Evolutionary conservation across 768 basidiomycete species (phyloP).

Genomic region (Amyloporia xantha): DNA sequence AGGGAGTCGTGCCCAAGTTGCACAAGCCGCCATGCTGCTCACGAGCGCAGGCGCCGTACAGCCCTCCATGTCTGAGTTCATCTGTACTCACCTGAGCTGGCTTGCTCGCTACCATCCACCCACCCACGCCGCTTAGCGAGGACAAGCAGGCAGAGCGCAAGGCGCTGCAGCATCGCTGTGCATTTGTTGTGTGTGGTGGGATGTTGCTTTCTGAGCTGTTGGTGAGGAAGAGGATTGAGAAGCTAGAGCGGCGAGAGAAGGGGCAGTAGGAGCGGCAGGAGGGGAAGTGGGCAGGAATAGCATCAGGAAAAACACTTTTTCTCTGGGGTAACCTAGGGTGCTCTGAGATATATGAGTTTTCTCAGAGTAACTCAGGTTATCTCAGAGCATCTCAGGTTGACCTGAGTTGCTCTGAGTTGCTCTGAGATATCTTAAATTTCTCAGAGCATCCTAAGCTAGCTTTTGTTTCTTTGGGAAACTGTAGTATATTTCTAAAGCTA

Average conservation of each 20-base stretch:
- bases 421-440: too few species aligned
- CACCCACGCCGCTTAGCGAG: conserved; percentile 34
- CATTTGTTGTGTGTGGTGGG: conserved; percentile 74
- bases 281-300: too few species aligned
- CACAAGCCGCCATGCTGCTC: conserved; percentile 29
- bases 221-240: conserved; percentile 84
- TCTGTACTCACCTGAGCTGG: conserved; percentile 70
- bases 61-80: conserved; percentile 62
- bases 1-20: too few species aligned
- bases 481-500: too few species aligned
- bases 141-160: conserved; percentile 71
- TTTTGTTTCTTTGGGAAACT: too few species aligned
- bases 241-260: conserved; percentile 55
- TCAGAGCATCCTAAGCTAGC: too few species aligned
- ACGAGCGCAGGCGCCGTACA: conserved; percentile 46
- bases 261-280: conserved; percentile 64
- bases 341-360: too few species aligned
- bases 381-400: too few species aligned
- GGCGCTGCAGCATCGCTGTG: conserved; percentile 67
- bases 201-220: conserved; percentile 81
- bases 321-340: too few species aligned
- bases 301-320: too few species aligned
- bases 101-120: conserved; percentile 56
- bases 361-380: too few species aligned
- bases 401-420: too few species aligned